A percentile compares a stretch with the other conserved stretches of the same genome.
Conservation (phyloP, 2,329 filamentous ascomycete species). For the Ambrosiella cleistominuta region DNA sequence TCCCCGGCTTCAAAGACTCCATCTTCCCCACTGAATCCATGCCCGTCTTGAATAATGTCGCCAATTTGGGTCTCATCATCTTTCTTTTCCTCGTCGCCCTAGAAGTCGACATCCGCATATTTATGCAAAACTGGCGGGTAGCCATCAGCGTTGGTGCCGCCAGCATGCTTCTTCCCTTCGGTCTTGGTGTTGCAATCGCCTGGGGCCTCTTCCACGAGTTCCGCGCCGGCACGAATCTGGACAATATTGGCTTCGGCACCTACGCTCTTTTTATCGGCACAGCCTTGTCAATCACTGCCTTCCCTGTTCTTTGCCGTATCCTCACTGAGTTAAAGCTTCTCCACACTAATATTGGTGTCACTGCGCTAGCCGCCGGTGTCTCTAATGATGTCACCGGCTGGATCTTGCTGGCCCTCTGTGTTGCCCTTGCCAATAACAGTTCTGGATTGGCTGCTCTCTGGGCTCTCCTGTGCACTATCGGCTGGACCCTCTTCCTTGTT, state of each 20-base stretch:
- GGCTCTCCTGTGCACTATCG: constrained; percentile 59
- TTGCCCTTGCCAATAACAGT: constrained; percentile 78
- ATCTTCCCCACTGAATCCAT: constrained; percentile 67
- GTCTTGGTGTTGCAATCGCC: constrained; percentile 60
- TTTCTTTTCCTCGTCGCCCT: constrained; percentile 80
- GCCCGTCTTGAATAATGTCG: constrained; percentile 29
- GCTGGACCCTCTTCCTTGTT: constrained; percentile 58
- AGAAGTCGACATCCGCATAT: constrained; percentile 66
- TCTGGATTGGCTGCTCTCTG: constrained; percentile 69
- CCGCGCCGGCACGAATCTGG: constrained; percentile 23
- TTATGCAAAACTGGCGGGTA: constrained; percentile 63
- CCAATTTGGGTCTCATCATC: constrained; percentile 67
- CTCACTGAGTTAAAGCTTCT: constrained; percentile 80
- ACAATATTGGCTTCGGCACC: constrained; percentile 31
- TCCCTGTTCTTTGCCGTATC: constrained; percentile 87
- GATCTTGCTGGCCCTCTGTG: constrained; percentile 83
- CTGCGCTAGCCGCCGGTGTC: constrained; percentile 76
- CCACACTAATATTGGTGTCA: constrained; percentile 66
- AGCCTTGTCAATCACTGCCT: constrained; percentile 78
- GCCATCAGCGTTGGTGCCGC: constrained; percentile 60
- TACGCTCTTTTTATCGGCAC: constrained; percentile 70
- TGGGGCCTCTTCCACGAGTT: constrained; percentile 69
- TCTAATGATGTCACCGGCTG: constrained; percentile 70
- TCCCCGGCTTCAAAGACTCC: constrained; percentile 55
- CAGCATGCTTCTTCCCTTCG: constrained; percentile 72